Evolutionary conservation across 768 basidiomycete species (phyloP).

Genomic region (Pisolithus tinctorius): DNA sequence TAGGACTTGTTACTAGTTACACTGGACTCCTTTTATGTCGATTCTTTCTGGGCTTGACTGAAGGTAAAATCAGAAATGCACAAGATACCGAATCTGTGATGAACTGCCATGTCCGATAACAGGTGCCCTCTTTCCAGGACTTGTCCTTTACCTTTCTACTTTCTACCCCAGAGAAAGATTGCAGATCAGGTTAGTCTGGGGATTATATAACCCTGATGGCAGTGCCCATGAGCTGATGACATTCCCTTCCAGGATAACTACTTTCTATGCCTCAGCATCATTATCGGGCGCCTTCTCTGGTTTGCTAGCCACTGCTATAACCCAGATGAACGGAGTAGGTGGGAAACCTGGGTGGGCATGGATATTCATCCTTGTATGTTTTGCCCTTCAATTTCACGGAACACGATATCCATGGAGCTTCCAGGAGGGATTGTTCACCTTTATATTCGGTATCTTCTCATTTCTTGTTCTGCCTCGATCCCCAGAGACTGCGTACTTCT

Average conservation of each 20-base stretch:
- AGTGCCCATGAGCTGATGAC: conserved; percentile 1
- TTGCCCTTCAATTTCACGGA: neutral
- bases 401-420: neutral
- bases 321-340: conserved; percentile 15
- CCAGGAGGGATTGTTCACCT: conserved; percentile 13
- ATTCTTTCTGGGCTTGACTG: too few species aligned
- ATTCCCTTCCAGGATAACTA: conserved; percentile 27
- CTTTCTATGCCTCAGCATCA: conserved; percentile 39
- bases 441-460: too few species aligned
- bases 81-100: too few species aligned
- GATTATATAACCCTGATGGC: conserved; percentile 1
- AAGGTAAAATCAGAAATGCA: too few species aligned
- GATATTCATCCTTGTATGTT: neutral
- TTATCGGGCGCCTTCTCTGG: conserved; percentile 59
- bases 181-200: conserved; percentile 7
- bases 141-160: conserved; percentile 50
- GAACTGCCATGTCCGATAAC: too few species aligned
- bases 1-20: too few species aligned
- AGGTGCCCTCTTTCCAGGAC: conserved; percentile 54
- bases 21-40: too few species aligned
- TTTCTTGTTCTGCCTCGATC: too few species aligned
- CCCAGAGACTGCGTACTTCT: too few species aligned
- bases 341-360: conserved; percentile 53
- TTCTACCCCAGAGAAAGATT: conserved; percentile 27
- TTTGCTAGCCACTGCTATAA: conserved; percentile 53